Percentiles rank a stretch among this genome's conserved stretches.
phyloP scores from a whole-genome alignment of 331 rosid species.

The Stylosanthes scabra region DNA sequence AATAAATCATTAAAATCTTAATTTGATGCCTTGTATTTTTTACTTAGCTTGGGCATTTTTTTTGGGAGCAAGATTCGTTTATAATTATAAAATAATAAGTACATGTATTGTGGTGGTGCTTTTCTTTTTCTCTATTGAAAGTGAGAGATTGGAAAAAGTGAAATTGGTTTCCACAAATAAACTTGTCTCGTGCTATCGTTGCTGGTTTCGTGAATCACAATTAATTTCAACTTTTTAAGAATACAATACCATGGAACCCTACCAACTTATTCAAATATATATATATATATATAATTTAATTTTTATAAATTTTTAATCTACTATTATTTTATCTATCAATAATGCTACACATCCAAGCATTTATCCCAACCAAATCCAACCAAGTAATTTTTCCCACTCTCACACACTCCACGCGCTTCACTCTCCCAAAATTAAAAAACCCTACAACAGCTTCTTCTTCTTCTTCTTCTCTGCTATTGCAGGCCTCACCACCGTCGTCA shows the following conservation, averaged over 20 bases:
- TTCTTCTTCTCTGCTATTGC: too few relatives aligned
- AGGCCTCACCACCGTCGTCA: too few relatives aligned
- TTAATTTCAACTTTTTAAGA: constrained; percentile 1
- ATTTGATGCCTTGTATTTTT: too few relatives aligned
- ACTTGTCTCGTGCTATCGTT: constrained; percentile 13
- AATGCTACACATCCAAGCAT: too few relatives aligned
- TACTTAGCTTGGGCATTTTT: not conserved
- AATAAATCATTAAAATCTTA: too few relatives aligned
- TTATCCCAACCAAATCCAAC: too few relatives aligned
- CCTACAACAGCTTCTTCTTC: too few relatives aligned
- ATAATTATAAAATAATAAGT: not conserved
- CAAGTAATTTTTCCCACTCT: too few relatives aligned
- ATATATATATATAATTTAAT: not conserved
- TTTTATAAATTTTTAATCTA: too few relatives aligned
- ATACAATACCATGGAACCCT: not conserved
- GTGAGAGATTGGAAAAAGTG: constrained; percentile 15
- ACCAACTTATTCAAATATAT: not conserved
- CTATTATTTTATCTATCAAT: too few relatives aligned
- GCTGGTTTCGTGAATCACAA: not conserved
- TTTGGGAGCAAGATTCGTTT: constrained; percentile 16
- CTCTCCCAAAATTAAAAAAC: too few relatives aligned
- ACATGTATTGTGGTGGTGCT: not conserved
- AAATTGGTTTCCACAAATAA: constrained; percentile 31
- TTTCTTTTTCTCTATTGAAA: not conserved
- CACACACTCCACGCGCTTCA: too few relatives aligned